Conservation (phyloP, 805 yeast genomes). For the Candida tibetensis region DNA sequence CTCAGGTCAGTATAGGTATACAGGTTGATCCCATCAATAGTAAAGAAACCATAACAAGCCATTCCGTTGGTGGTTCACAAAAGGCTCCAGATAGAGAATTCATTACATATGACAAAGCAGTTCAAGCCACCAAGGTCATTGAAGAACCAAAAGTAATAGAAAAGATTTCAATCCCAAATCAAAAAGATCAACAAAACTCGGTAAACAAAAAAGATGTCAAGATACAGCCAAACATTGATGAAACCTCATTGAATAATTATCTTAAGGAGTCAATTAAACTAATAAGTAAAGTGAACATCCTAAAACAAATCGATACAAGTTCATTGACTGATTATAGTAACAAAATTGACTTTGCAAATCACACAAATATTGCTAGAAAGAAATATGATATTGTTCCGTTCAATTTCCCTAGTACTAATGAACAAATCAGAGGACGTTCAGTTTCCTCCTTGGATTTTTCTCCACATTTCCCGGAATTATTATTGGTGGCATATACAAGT, state of each 20-base stretch:
- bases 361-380: neutral
- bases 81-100: constrained; percentile 7
- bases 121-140: constrained; percentile 17
- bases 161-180: neutral
- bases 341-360: constrained; percentile 6
- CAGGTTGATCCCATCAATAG: constrained; percentile 21
- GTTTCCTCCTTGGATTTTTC: constrained; percentile 9
- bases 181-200: neutral
- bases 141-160: neutral
- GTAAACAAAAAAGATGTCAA: neutral
- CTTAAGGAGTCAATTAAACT: constrained; percentile 23
- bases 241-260: constrained; percentile 16
- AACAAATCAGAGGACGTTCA: neutral
- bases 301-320: constrained; percentile 2
- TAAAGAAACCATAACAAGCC: neutral
- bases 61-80: neutral
- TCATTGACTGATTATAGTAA: constrained; percentile 6
- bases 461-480: constrained; percentile 14
- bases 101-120: constrained; percentile 19
- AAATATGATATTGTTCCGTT: constrained; percentile 1
- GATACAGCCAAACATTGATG: constrained; percentile 12
- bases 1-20: constrained; percentile 23
- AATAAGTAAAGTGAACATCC: constrained; percentile 17
- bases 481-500: constrained; percentile 9
- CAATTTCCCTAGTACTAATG: neutral